Evolutionary conservation across 768 basidiomycete species (phyloP), one percentile per base, ranked within the genome.

Genomic region (Strobilomyces echinocephalus): DNA sequence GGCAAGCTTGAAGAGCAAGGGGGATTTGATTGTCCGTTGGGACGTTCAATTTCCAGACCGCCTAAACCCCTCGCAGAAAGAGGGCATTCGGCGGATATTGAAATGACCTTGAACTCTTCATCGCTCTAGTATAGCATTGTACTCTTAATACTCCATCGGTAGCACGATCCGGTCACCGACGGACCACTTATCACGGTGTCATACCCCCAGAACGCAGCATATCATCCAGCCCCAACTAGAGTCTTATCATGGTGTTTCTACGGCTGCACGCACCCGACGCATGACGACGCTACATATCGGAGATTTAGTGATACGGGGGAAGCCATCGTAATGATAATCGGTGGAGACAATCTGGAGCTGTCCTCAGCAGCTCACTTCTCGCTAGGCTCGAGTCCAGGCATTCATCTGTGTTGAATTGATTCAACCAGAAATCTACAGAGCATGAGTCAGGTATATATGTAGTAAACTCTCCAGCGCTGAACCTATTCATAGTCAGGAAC

Each of bases 21-120:
- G 95, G 1, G 91, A 97, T 71, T 68, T 97, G 48, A 74, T 89
- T 46, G 78, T 95, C 45, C 81, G 79, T 56, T 91, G 87, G 89
- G 82, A 95, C 39, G 79, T 95, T 20, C 76, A 82, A 24, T 95
- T 97, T 79, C 95, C 95, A 0, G 79, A 82, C 28, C 74, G 79
- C 43, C 67, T 97, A 54, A 87, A 88, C 11, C 71, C 80, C 3
- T 72, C 78, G 16, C 94, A 97, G 74, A 91, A 88, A 72, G 88
- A 91, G 65, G 88, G 80, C 0, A 64, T 97, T 33, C 76, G 82
- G 69, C 89, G 85, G 68, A 78, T 89, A 34, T 64, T 89, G 63
- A 72, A 67, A 35, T 80, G 59, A 68, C 35, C 36, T 12, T 49
- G 49, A 30, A 48, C 24, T 41, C 31, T 55, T 51, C 31, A 24